Evolutionary conservation across 148 eudicot genomes (phyloP).

Genomic region (Fallopia convolvulus): DNA sequence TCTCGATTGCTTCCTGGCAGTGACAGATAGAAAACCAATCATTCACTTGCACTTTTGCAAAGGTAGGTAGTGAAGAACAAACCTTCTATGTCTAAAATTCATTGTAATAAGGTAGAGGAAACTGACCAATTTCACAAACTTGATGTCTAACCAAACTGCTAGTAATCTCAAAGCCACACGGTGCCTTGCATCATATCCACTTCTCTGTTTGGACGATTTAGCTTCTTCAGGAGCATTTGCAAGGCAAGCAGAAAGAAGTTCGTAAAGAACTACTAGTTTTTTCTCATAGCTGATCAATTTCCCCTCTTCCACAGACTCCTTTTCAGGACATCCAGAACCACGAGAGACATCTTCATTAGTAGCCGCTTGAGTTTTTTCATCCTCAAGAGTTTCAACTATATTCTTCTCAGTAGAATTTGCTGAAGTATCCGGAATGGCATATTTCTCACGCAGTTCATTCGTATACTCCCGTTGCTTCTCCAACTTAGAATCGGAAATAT

Average conservation of each 20-base stretch:
- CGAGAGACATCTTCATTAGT: slow-evolving; percentile 23
- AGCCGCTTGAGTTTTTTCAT: slow-evolving; percentile 15
- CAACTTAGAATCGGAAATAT: slow-evolving; percentile 37
- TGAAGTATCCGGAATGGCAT: slow-evolving; percentile 22
- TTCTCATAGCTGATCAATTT: slow-evolving; percentile 55
- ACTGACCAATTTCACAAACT: slow-evolving; percentile 78
- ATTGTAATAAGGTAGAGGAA: background rate
- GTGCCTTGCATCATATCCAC: slow-evolving; percentile 90
- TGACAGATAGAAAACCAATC: slow-evolving; percentile 9
- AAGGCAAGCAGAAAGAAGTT: slow-evolving; percentile 91
- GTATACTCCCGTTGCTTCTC: slow-evolving; percentile 55
- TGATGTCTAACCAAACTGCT: slow-evolving; percentile 79
- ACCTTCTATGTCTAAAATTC: background rate
- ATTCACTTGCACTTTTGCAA: background rate
- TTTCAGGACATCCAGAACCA: slow-evolving; percentile 31
- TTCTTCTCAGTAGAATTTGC: slow-evolving; percentile 27
- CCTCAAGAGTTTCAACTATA: slow-evolving; percentile 27
- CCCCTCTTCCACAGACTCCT: slow-evolving; percentile 58
- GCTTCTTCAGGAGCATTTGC: slow-evolving; percentile 54
- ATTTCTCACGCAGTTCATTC: slow-evolving; percentile 52
- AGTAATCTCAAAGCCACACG: slow-evolving; percentile 85
- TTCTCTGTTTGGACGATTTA: slow-evolving; percentile 40
- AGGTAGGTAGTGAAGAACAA: background rate
- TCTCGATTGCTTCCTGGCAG: slow-evolving; percentile 83
- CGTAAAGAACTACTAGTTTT: slow-evolving; percentile 69